Evolutionary conservation across 2,329 filamentous ascomycete genomes (phyloP), one percentile per base, ranked within the genome.

Genomic region (Ilyonectria mors-panacis): DNA sequence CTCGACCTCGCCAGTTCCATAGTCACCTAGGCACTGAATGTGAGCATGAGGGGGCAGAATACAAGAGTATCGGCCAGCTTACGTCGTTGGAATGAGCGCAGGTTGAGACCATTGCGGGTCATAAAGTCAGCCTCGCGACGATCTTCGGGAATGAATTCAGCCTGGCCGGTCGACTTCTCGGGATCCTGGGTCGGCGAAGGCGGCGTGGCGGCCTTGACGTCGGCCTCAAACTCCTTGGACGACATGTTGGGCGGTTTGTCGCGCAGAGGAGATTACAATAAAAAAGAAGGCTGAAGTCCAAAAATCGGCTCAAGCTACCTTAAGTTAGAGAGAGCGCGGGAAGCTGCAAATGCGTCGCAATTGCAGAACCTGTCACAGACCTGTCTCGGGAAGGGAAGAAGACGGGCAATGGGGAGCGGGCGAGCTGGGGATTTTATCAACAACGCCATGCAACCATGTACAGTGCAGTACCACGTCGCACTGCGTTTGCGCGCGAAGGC

Each of bases 51-150:
- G 17, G 12, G 19, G 28, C 57, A 23, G 9, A 10, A 17, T n/a
- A 23, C 19, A 23, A 48, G 7, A 15, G 35, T 42, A 56, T 37
- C 39, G 23, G 15, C 35, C n/a, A 35, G 68, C 73, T 23, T 65
- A 75, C 74, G 74, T 42, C 64, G 59, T 10, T 60, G 42, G 66
- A 76, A 76, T 4, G 74, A 76, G 39, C 45, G 53, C 13, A 76
- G 51, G 66, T 76, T 76, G 8, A 76, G 74, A 47, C 74, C 74
- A 9, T 76, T 76, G 9, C 74, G 74, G 51, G 74, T 76, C 74
- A 76, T 72, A 8, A 76, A 76, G 21, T 75, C 73, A 1, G 70
- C 65, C 63, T 75, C 73, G 8, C 73, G 73, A 10, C 53, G 72
- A 26, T 75, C 72, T 6, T 65, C 68, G 17, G 72, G 72, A 37